Conservation (phyloP, 768 basidiomycete genomes). For the Guyanaporus albipodus region DNA sequence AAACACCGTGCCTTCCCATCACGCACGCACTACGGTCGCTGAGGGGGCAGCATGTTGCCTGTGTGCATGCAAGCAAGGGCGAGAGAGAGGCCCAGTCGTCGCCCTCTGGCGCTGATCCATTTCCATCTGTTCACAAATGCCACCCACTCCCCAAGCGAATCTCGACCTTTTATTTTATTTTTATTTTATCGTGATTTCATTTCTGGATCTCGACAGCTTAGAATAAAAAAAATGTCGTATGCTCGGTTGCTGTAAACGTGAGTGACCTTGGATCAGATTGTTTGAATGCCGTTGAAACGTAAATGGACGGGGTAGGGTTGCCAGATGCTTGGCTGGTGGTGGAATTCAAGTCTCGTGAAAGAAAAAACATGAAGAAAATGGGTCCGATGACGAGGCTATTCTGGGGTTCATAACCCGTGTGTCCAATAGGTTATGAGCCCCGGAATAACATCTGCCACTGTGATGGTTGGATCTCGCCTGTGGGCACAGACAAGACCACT, state of each 20-base stretch:
- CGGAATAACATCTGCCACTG: conserved; percentile 17
- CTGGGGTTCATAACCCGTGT: conserved; percentile 12
- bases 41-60: conserved; percentile 11
- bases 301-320: too few species aligned
- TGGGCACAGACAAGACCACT: conserved; percentile 8
- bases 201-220: conserved; percentile 16
- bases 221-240: conserved; percentile 7
- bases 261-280: conserved; percentile 8
- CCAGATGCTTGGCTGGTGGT: too few species aligned
- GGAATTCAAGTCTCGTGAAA: conserved; percentile 7
- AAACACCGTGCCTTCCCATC: conserved; percentile 25
- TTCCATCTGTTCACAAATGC: conserved; percentile 17
- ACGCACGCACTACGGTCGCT: conserved; percentile 7
- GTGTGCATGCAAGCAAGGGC: conserved; percentile 13
- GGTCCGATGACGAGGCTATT: conserved; percentile 13
- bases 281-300: conserved; percentile 8
- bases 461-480: conserved; percentile 8
- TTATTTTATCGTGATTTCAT: conserved; percentile 19
- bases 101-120: conserved; percentile 10
- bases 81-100: too few species aligned
- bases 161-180: conserved; percentile 5
- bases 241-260: conserved; percentile 13
- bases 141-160: too few species aligned
- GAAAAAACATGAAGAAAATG: neutral
- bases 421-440: conserved; percentile 25